Evolutionary conservation across 1,284 basidiomycete genomes (phyloP), one percentile per base, ranked within the genome.

Genomic region (Ceratorhiza oryzae-sativae): DNA sequence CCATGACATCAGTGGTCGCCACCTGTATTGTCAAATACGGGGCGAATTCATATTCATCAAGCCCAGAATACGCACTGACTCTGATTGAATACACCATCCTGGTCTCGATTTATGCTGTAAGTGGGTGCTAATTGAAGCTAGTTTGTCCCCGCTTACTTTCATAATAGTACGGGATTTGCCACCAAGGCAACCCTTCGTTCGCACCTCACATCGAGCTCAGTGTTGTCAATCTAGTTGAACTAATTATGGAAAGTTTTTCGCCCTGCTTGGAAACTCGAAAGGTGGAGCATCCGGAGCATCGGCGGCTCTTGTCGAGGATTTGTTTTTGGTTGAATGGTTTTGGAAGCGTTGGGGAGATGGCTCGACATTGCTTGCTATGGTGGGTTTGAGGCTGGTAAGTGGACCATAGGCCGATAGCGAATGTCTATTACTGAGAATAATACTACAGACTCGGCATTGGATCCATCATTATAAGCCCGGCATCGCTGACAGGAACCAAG

Each of bases 271-370:
- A 15, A 5, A 23, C n/a, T 34, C 5, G 5, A 8, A 3, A n/a
- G 39, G 46, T 36, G 5, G 10, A 15, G 23, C 3, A 1, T 27
- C 30, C 1, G 65, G 65, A 34, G 18, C 51, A 10, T 23, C 39
- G 4, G 12, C 30, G 2, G 46, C 56, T 34, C 23, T 68, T 30
- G 20, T 56, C 12, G 39, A 56, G 39, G 65, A 68, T 39, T 45
- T 68, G 39, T 15, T 6, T 20, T 15, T 46, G 27, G 41, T 68
- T n/a, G 39, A 36, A 5, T 68, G 65, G 65, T 55, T 68, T 30
- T 68, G 65, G 65, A 45, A 45, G 25, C 65, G 65, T 20, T 68
- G 65, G 65, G 65, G 65, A 42, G 65, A 68, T 56, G 65, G 65
- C 6, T 68, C 65, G 8, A 68, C 65, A n/a, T 68, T 51, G n/a